These are phyloP conservation scores for Podila epigama DNA, from an alignment of 192 early-diverging fungal species.

Conservation along the genomic window DNA sequence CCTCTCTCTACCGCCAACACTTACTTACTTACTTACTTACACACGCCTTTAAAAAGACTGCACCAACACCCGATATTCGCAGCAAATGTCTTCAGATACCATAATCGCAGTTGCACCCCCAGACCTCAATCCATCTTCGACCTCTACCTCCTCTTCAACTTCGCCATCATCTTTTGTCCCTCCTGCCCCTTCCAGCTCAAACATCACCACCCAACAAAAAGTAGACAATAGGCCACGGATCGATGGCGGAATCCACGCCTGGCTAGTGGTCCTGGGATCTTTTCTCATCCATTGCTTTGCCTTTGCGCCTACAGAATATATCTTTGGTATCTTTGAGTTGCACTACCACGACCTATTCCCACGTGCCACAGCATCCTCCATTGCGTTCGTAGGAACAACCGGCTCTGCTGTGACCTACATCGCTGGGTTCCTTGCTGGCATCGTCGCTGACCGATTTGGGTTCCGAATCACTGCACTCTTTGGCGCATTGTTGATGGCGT, in stretches of 20 bases:
- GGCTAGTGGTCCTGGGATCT: slow-evolving; percentile 50
- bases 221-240: background rate
- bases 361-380: slow-evolving; percentile 38
- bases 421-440: slow-evolving; percentile 36
- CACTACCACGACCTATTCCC: slow-evolving; percentile 49
- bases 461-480: slow-evolving; percentile 53
- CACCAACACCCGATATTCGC: too few relatives aligned
- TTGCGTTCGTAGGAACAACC: slow-evolving; percentile 38
- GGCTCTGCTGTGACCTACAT: slow-evolving; percentile 34
- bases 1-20: too few relatives aligned
- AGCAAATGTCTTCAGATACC: too few relatives aligned
- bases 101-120: too few relatives aligned
- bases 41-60: too few relatives aligned
- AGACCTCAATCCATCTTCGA: too few relatives aligned
- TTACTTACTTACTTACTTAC: too few relatives aligned
- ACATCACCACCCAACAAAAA: background rate
- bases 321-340: slow-evolving; percentile 52
- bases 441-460: slow-evolving; percentile 55
- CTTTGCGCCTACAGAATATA: slow-evolving; percentile 50
- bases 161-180: background rate
- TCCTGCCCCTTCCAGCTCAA: background rate
- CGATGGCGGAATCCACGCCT: slow-evolving; percentile 54
- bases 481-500: slow-evolving; percentile 53
- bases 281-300: slow-evolving; percentile 49
- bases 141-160: background rate